phyloP scores from a whole-genome alignment of 2,329 filamentous ascomycete species.

The Penicillium expansum region DNA sequence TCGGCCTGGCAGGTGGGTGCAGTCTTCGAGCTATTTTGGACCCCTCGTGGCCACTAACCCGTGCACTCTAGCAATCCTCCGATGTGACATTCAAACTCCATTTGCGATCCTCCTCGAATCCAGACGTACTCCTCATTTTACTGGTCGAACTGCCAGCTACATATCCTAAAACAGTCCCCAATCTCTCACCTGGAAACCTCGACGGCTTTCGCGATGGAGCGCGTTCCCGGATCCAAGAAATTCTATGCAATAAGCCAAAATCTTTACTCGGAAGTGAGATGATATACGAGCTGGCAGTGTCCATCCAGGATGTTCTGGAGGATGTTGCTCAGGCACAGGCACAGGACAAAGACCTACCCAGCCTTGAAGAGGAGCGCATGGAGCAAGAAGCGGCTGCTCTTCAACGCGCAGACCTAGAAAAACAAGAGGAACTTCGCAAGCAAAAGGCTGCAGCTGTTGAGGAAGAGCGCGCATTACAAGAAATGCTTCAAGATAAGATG shows the following conservation, averaged over 20 bases:
- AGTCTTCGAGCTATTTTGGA: conserved; percentile 7
- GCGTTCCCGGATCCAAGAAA: conserved; percentile 65
- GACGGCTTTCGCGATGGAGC: conserved; percentile 67
- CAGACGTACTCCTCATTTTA: conserved; percentile 69
- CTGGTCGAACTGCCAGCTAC: conserved; percentile 80
- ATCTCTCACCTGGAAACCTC: conserved; percentile 66
- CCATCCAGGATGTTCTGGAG: conserved; percentile 70
- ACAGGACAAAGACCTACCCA: conserved; percentile 73
- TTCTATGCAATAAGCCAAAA: conserved; percentile 68
- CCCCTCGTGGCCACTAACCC: conserved; percentile 4
- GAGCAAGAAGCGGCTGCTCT: conserved; percentile 73
- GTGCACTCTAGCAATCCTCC: conserved; percentile 61
- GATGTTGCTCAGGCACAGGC: conserved; percentile 78
- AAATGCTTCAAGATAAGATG: conserved; percentile 40
- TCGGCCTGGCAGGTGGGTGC: conserved; percentile 77
- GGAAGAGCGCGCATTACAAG: conserved; percentile 41
- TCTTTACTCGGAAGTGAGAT: conserved; percentile 62
- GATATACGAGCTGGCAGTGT: conserved; percentile 61
- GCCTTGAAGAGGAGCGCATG: conserved; percentile 83
- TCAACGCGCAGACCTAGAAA: conserved; percentile 49
- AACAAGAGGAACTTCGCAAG: conserved; percentile 49
- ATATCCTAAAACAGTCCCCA: conserved; percentile 80
- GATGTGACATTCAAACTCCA: conserved; percentile 78
- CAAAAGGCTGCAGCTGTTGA: conserved; percentile 43
- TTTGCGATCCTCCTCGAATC: conserved; percentile 70